phyloP scores from a whole-genome alignment of 805 yeast genomes.

The Sugiyamaella americana region DNA sequence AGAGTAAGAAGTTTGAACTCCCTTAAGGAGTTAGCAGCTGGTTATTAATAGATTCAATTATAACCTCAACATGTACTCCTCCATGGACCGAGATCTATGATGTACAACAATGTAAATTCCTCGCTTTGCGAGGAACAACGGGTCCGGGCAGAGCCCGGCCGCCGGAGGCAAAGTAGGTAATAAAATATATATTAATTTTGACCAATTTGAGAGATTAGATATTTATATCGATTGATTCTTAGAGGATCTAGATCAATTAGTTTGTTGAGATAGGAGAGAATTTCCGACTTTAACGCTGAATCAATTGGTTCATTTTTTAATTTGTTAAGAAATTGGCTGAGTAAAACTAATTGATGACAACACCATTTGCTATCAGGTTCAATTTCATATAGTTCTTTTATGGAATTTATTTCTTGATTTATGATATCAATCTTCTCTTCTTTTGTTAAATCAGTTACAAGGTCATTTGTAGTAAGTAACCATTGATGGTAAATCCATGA shows the following conservation, averaged over 20 bases:
- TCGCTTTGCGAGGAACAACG: too few species aligned
- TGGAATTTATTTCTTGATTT: constrained; percentile 39
- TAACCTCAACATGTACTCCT: too few species aligned
- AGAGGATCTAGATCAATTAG: neutral
- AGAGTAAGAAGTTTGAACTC: too few species aligned
- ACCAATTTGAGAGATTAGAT: neutral
- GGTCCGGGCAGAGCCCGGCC: neutral
- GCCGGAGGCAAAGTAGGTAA: constrained; percentile 1
- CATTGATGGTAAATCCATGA: constrained; percentile 87
- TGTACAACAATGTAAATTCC: too few species aligned
- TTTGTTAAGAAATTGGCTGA: constrained; percentile 30
- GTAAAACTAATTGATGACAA: constrained; percentile 50
- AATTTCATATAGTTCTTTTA: constrained; percentile 60
- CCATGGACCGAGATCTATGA: too few species aligned
- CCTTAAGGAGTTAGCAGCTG: too few species aligned
- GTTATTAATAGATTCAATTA: too few species aligned
- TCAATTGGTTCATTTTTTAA: neutral
- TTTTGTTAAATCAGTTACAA: constrained; percentile 26
- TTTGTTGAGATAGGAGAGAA: neutral
- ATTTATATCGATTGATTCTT: neutral
- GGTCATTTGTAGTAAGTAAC: constrained; percentile 43
- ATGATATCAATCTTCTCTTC: constrained; percentile 38
- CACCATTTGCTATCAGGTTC: constrained; percentile 78
- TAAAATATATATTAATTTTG: neutral
- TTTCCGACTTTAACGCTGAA: neutral